A percentile compares a stretch with the other conserved stretches of the same genome.
Evolutionary conservation across 2,329 filamentous ascomycete genomes (phyloP).

Genomic region (Colletotrichum sp.): DNA sequence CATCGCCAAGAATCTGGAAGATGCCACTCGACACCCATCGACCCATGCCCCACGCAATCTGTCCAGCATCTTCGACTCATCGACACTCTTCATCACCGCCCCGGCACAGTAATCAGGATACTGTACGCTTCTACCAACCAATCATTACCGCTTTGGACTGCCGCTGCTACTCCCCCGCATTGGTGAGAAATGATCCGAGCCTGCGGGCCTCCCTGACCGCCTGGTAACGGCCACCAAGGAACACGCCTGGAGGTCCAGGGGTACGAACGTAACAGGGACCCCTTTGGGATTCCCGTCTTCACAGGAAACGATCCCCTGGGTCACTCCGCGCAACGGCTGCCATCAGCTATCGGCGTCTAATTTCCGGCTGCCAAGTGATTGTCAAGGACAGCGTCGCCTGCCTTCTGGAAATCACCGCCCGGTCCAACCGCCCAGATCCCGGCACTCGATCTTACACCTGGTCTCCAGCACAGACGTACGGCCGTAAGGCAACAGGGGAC

Average conservation of each 20-base stretch:
- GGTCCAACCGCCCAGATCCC: background rate
- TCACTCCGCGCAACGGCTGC: background rate
- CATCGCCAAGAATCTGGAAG: background rate
- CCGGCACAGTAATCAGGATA: background rate
- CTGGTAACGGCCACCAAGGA: background rate
- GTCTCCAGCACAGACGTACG: background rate
- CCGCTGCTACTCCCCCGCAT: background rate
- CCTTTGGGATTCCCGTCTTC: background rate
- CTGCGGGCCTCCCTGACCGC: background rate
- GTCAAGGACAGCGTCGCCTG: background rate
- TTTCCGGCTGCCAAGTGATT: background rate
- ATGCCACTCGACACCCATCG: background rate
- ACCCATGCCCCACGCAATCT: background rate
- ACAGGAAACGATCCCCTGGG: background rate
- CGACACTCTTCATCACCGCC: background rate
- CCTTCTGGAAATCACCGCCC: background rate
- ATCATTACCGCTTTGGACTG: background rate
- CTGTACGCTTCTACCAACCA: background rate
- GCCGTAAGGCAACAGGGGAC: background rate
- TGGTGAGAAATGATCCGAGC: background rate
- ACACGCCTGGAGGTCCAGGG: background rate
- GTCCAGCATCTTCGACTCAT: background rate
- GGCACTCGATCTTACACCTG: background rate
- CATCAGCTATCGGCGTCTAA: background rate
- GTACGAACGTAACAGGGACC: background rate